A percentile compares a stretch with the other conserved stretches of the same genome.
phyloP scores from a whole-genome alignment of 768 basidiomycete species.

The Saitozyma sp. region DNA sequence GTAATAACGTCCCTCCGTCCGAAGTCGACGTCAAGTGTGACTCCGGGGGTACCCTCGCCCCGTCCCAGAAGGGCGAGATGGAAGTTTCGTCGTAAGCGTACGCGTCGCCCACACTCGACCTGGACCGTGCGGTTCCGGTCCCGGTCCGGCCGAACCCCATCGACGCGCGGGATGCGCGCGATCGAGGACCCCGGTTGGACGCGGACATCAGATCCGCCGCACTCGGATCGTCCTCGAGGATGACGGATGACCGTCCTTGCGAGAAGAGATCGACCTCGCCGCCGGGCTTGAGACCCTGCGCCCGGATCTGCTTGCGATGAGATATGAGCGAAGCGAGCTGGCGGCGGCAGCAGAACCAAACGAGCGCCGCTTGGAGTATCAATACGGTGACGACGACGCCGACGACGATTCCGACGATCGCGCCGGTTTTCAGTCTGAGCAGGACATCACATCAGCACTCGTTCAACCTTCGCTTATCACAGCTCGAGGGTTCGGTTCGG shows the following conservation, averaged over 20 bases:
- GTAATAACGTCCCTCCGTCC: background rate
- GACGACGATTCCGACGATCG: constrained; percentile 41
- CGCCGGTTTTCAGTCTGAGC: constrained; percentile 29
- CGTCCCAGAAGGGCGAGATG: constrained; percentile 37
- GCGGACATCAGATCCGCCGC: too few species aligned
- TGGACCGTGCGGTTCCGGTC: constrained; percentile 5
- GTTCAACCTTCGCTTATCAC: too few species aligned
- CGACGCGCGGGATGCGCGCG: too few species aligned
- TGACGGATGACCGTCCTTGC: background rate
- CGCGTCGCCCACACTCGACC: constrained; percentile 19
- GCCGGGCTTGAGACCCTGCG: constrained; percentile 22
- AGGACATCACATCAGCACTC: background rate
- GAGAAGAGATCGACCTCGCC: constrained; percentile 39
- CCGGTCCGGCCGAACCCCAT: background rate
- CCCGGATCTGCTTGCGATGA: constrained; percentile 34
- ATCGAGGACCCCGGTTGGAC: too few species aligned
- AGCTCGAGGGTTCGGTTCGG: too few species aligned
- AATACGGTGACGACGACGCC: constrained; percentile 31
- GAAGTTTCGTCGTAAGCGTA: constrained; percentile 12
- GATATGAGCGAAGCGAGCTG: constrained; percentile 31
- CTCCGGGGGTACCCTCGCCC: background rate
- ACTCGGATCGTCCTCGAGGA: background rate
- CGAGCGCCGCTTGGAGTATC: constrained; percentile 27
- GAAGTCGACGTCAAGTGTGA: background rate
- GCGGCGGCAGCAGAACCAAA: constrained; percentile 46